These are phyloP conservation scores for Penicillium sclerotiorum DNA, from an alignment of 2,329 filamentous ascomycete genomes.

Conservation along the genomic window DNA sequence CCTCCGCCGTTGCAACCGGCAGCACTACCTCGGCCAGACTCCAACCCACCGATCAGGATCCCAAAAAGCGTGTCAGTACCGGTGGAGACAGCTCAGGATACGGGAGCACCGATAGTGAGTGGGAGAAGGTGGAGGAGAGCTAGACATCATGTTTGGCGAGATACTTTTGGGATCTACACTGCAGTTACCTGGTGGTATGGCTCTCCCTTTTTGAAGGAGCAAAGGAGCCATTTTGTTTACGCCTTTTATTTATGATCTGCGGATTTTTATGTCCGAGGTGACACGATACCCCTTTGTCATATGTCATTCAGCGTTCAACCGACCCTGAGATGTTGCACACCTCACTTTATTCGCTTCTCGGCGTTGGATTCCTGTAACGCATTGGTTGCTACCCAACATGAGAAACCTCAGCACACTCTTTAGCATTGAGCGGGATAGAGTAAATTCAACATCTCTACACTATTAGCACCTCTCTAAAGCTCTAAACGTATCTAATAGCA, in stretches of 20 bases:
- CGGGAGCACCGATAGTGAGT: slow-evolving; percentile 88
- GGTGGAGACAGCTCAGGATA: slow-evolving; percentile 57
- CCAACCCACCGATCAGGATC: slow-evolving; percentile 50
- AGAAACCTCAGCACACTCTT: slow-evolving; percentile 1
- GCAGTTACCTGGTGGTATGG: background rate
- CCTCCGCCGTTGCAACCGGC: slow-evolving; percentile 19
- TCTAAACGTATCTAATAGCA: background rate
- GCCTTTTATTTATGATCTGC: slow-evolving; percentile 1
- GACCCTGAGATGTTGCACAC: background rate
- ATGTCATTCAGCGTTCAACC: slow-evolving; percentile 4
- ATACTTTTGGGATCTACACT: background rate
- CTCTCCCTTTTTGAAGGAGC: too few relatives aligned
- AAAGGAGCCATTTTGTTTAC: background rate
- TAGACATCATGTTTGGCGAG: background rate
- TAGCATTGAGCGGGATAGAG: background rate
- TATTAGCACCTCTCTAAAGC: too few relatives aligned
- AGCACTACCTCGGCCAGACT: slow-evolving; percentile 40
- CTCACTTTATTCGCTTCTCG: background rate
- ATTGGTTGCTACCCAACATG: background rate
- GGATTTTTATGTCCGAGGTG: slow-evolving; percentile 7
- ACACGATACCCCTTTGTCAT: slow-evolving; percentile 12
- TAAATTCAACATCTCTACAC: background rate
- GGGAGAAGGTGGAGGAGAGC: slow-evolving; percentile 80
- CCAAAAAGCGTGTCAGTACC: slow-evolving; percentile 50
- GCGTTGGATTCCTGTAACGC: background rate